Percentiles rank a stretch among this genome's conserved stretches.
These are phyloP conservation scores for Aquilaria sinensis DNA, from an alignment of 345 rosid genomes.

Conservation along the genomic window DNA sequence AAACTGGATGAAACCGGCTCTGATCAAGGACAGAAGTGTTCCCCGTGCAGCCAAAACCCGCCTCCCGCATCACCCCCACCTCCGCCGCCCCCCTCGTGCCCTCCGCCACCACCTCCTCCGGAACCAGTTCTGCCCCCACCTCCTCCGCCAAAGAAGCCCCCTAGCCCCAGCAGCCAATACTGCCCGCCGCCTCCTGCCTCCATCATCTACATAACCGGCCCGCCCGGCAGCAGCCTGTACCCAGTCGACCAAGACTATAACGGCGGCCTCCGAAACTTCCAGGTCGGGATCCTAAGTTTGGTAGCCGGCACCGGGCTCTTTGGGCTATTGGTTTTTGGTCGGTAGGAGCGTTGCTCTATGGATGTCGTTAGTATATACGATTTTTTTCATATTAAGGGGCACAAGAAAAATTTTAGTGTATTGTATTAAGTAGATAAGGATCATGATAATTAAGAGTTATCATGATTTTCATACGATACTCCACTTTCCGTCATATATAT, in stretches of 20 bases:
- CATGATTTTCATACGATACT: no score
- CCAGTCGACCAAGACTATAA: constrained; percentile 25
- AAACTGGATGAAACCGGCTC: constrained; percentile 27
- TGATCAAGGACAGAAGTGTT: constrained; percentile 31
- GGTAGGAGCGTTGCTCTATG: neutral
- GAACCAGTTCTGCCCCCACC: neutral
- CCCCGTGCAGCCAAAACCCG: constrained; percentile 40
- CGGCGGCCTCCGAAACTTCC: neutral
- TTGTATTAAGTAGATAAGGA: no score
- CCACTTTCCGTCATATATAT: no score
- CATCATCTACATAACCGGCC: constrained; percentile 43
- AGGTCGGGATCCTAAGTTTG: constrained; percentile 10
- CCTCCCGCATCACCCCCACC: constrained; percentile 46
- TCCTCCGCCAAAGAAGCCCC: constrained; percentile 38
- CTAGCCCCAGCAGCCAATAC: constrained; percentile 18
- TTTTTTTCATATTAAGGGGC: neutral
- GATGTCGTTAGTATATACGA: neutral
- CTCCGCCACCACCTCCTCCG: constrained; percentile 50
- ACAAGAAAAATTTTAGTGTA: neutral
- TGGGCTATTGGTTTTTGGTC: constrained; percentile 17
- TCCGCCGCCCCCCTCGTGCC: constrained; percentile 30
- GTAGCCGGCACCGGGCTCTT: constrained; percentile 24
- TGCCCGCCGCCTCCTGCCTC: constrained; percentile 25
- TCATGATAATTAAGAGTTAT: no score
- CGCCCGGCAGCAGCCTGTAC: constrained; percentile 21